These are phyloP conservation scores for Mrakia frigida DNA, from an alignment of 768 basidiomycete genomes.

Conservation along the genomic window DNA sequence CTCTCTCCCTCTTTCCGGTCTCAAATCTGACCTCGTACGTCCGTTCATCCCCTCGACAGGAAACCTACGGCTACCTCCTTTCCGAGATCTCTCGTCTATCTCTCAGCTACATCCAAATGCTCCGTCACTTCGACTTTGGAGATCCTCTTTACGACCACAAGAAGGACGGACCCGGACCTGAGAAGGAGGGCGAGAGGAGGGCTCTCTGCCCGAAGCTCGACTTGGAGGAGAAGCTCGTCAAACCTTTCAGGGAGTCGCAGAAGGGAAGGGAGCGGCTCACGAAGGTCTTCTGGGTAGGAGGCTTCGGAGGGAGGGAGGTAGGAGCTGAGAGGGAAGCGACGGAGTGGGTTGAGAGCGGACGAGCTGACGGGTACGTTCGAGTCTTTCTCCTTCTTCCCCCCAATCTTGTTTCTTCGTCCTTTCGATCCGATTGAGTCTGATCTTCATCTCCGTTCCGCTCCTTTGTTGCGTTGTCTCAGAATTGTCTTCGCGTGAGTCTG, in stretches of 20 bases:
- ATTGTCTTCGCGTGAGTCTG: neutral
- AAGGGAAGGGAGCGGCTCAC: neutral
- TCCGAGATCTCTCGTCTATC: constrained; percentile 51
- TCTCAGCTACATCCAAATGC: constrained; percentile 52
- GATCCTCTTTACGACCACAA: too few species aligned
- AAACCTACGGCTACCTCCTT: constrained; percentile 49
- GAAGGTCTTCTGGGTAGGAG: neutral
- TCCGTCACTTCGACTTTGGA: neutral
- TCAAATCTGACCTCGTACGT: too few species aligned
- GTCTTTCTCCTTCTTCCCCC: neutral
- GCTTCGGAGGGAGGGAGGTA: neutral
- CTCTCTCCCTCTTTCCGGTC: too few species aligned
- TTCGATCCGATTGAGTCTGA: too few species aligned
- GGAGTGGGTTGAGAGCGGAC: neutral
- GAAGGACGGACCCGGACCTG: too few species aligned
- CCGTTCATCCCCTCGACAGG: too few species aligned
- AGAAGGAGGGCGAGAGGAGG: neutral
- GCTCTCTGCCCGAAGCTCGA: neutral
- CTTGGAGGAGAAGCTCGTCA: neutral
- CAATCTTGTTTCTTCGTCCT: neutral
- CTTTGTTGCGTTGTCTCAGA: neutral
- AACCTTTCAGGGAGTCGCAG: neutral
- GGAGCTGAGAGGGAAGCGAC: neutral
- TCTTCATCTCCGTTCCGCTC: too few species aligned
- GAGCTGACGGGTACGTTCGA: neutral